Conservation (phyloP, 2,329 filamentous ascomycete genomes). For the Verticillium zaregamsianum region DNA sequence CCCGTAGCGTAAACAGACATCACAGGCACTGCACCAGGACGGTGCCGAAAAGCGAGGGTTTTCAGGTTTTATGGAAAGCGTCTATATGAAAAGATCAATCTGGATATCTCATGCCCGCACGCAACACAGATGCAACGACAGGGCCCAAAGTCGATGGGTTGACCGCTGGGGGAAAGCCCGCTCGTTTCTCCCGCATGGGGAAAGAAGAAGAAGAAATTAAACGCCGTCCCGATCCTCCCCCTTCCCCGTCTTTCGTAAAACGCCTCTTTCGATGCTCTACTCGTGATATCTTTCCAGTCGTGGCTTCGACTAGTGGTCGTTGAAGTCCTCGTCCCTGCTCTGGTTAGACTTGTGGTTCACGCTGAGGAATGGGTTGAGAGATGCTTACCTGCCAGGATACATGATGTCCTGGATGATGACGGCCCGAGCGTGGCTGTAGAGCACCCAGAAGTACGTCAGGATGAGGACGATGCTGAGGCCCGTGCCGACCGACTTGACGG, state of each 20-base stretch:
- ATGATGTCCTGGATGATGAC: conserved; percentile 50
- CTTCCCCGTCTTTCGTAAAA: neutral
- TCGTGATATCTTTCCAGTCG: neutral
- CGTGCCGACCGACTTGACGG: conserved; percentile 42
- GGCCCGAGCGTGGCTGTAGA: conserved; percentile 40
- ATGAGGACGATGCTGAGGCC: conserved; percentile 45
- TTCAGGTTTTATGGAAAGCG: neutral
- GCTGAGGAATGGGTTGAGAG: neutral
- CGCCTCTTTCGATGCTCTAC: neutral
- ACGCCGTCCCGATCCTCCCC: neutral
- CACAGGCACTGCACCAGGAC: neutral
- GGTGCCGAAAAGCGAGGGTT: neutral
- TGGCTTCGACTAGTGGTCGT: conserved; percentile 32
- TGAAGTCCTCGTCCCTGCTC: conserved; percentile 44
- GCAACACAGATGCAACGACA: neutral
- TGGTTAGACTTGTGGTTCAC: neutral
- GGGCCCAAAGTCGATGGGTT: neutral
- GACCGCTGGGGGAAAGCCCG: neutral
- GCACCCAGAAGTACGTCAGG: conserved; percentile 36
- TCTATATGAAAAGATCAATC: neutral
- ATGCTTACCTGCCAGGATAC: conserved; percentile 37
- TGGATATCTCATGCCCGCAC: neutral
- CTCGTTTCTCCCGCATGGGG: neutral
- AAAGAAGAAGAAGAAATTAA: neutral
- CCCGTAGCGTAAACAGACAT: neutral